phyloP scores from a whole-genome alignment of 306 rosid genomes.

The Sechiopsis laciniata region DNA sequence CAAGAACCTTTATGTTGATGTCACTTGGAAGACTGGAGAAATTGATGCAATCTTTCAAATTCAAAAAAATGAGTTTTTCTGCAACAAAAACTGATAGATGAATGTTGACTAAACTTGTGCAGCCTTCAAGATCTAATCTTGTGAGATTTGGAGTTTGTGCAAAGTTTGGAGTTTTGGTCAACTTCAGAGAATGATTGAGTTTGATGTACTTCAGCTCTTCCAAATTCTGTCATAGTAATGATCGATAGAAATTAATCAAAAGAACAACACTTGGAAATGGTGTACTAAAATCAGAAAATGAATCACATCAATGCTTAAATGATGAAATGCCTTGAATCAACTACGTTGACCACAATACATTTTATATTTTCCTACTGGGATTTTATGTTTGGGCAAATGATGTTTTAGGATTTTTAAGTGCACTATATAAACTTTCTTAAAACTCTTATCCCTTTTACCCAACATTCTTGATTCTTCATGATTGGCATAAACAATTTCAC shows the following conservation, averaged over 20 bases:
- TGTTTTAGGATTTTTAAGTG: no score
- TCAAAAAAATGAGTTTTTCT: conserved; percentile 6
- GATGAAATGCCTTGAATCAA: no score
- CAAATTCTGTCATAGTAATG: conserved; percentile 1
- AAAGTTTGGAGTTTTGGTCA: conserved; percentile 24
- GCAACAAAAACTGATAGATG: conserved; percentile 21
- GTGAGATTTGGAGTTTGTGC: conserved; percentile 14
- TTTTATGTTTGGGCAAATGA: no score
- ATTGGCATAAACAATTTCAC: no score
- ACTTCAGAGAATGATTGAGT: conserved; percentile 20
- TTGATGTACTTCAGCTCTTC: conserved; percentile 19
- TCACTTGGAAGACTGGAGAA: conserved; percentile 8
- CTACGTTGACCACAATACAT: no score
- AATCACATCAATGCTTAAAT: no score
- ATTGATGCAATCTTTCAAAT: not conserved
- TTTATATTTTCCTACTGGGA: no score
- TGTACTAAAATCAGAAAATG: not conserved
- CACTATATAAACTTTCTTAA: no score
- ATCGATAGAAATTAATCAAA: not conserved
- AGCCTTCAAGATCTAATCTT: conserved; percentile 17
- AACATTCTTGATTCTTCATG: no score
- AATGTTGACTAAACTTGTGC: conserved; percentile 20
- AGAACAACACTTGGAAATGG: not conserved
- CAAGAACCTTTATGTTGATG: conserved; percentile 16
- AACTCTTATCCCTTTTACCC: no score